Evolutionary conservation across 306 rosid genomes (phyloP), one percentile per base, ranked within the genome.

Genomic region (Comarum palustre): DNA sequence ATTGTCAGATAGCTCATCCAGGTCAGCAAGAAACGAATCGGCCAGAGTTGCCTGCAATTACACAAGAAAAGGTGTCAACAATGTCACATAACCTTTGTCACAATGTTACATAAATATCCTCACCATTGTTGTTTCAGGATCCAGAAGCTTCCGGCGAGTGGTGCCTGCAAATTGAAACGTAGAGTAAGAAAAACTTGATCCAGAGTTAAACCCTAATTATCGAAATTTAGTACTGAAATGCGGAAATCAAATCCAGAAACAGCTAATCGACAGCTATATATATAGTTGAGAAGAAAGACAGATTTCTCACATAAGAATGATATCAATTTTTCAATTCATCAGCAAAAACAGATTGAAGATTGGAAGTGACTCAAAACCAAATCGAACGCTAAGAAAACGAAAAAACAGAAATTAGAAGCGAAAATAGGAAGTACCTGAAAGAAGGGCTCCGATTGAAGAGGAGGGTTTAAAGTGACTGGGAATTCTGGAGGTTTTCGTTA

Each of bases 11-110:
- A 93, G 91, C 67, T 93, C 98, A 64, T 93, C 98, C 5, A 93
- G 97, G 80, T 93, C 98, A 4, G 97, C 97, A 24, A 91, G 98
- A 68, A 93, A 93, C 62, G 97, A 89, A 84, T 93, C 98, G 24
- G 98, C 98, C 29, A 93, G 89, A 38, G 98, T 91, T 19, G 94
- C 96, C 98, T 91, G 89, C 72, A 86, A 81, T 62, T 76, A 9
- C 71, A 62, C 63, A 58, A 48, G 14, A 14, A 46, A 72, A 71
- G 20, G 24, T 16, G n/a, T 13, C 58, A 24, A 31, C 13, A 20
- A 42, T 38, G 41, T 1, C 41, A 38, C 32, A 34, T 15, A 34
- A 47, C 13, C 60, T 43, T 31, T 42, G 39, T 19, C n/a, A 47
- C 47, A 13, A 15, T 42, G 47, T 15, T 3, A 27, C 51, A 42